phyloP scores from a whole-genome alignment of 2,329 filamentous ascomycete genomes.

The Hansfordia pulvinata region DNA sequence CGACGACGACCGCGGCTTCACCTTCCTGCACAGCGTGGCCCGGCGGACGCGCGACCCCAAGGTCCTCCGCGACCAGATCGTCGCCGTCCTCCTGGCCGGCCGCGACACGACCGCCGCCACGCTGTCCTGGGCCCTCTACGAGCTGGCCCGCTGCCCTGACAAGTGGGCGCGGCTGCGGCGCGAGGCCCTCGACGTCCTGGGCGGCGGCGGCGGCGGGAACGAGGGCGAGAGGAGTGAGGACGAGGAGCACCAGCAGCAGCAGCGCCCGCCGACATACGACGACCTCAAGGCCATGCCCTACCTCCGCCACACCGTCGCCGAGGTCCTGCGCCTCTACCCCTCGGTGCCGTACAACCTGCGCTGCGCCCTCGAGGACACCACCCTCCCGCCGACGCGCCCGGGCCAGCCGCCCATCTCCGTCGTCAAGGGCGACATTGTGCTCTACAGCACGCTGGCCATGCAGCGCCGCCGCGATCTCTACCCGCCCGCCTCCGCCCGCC shows the following conservation, averaged over 20 bases:
- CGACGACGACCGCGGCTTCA: conserved; percentile 49
- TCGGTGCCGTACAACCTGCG: conserved; percentile 42
- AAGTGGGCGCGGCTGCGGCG: conserved; percentile 43
- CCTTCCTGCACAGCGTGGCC: conserved; percentile 67
- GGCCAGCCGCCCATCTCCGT: conserved; percentile 25
- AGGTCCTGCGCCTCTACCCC: conserved; percentile 29
- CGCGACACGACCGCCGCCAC: conserved; percentile 59
- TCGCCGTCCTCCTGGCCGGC: conserved; percentile 59
- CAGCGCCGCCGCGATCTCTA: conserved; percentile 35
- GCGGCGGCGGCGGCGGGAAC: conserved; percentile 28
- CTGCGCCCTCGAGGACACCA: conserved; percentile 12
- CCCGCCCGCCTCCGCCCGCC: conserved; percentile 22
- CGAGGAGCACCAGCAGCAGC: no score
- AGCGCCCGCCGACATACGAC: conserved; percentile 47
- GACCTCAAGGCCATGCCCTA: conserved; percentile 61
- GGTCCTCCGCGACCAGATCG: conserved; percentile 63
- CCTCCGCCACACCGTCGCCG: conserved; percentile 38
- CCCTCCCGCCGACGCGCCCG: conserved; percentile 5
- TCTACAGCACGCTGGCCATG: conserved; percentile 37
- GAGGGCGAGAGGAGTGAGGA: no score
- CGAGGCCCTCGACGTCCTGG: conserved; percentile 44
- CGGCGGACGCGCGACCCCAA: conserved; percentile 48
- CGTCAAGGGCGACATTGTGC: conserved; percentile 28
- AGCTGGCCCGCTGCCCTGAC: conserved; percentile 45
- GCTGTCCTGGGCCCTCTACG: conserved; percentile 54